Evolutionary conservation across 2,329 filamentous ascomycete species (phyloP).

Genomic region (Penicillium sp.): DNA sequence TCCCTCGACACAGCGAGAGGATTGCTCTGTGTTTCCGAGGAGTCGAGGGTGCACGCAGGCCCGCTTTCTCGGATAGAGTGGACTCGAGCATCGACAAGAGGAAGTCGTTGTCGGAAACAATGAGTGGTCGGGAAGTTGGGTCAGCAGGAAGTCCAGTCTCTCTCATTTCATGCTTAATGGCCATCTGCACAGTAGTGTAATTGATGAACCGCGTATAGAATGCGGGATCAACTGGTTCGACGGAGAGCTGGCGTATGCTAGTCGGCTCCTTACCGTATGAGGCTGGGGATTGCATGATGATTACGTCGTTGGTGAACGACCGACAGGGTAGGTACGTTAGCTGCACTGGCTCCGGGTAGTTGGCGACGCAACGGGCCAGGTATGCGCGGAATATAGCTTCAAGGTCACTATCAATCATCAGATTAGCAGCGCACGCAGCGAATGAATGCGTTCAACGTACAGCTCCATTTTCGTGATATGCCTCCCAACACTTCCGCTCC

Average conservation of each 20-base stretch:
- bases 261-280: not conserved
- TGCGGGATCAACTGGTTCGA: conserved; percentile 9
- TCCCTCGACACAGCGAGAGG: not conserved
- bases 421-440: not conserved
- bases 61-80: not conserved
- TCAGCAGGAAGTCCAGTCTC: conserved; percentile 4
- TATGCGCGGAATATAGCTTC: conserved; percentile 15
- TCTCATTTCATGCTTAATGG: not conserved
- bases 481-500: conserved; percentile 11
- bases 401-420: not conserved
- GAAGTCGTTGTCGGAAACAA: conserved; percentile 3
- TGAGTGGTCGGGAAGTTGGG: conserved; percentile 1
- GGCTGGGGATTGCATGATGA: conserved; percentile 8
- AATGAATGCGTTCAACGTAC: not conserved
- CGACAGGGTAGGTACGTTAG: conserved; percentile 17
- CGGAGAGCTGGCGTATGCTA: not conserved
- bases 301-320: conserved; percentile 9
- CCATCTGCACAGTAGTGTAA: not conserved
- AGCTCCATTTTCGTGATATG: conserved; percentile 4
- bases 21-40: not conserved
- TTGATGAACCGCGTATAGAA: conserved; percentile 14
- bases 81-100: not conserved
- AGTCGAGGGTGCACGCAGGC: not conserved
- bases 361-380: conserved; percentile 2
- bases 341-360: conserved; percentile 2